phyloP scores from a whole-genome alignment of 1,139 yeast genomes.

The Candida tropicalis region DNA sequence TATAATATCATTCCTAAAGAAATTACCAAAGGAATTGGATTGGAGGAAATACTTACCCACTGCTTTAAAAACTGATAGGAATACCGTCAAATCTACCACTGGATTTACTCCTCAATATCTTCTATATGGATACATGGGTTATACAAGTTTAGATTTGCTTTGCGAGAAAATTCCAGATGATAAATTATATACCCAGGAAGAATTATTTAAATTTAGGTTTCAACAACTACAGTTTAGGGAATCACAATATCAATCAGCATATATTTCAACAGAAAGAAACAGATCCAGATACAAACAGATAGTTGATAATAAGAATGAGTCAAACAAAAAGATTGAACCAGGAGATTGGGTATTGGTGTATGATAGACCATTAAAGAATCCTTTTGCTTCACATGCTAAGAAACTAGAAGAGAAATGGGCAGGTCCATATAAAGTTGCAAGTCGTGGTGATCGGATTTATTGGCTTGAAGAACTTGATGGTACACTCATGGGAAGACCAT shows the following conservation, averaged over 20 bases:
- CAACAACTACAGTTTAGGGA: background rate
- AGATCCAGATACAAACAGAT: background rate
- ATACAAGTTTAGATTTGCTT: too few species aligned
- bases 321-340: background rate
- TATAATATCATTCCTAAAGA: too few species aligned
- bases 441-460: constrained; percentile 1
- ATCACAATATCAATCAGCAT: constrained; percentile 1
- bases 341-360: constrained; percentile 5
- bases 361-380: constrained; percentile 4
- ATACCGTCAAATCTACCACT: too few species aligned
- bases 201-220: constrained; percentile 5
- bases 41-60: too few species aligned
- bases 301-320: background rate
- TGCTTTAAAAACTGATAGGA: too few species aligned
- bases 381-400: background rate
- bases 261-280: background rate
- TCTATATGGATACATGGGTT: too few species aligned
- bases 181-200: too few species aligned
- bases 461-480: background rate
- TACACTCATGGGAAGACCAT: background rate
- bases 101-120: too few species aligned
- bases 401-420: constrained; percentile 3
- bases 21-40: too few species aligned
- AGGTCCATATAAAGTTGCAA: constrained; percentile 3
- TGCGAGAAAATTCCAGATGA: too few species aligned